These are phyloP conservation scores for Volvox carteri DNA, from an alignment of 163 green algal species.

Conservation along the genomic window DNA sequence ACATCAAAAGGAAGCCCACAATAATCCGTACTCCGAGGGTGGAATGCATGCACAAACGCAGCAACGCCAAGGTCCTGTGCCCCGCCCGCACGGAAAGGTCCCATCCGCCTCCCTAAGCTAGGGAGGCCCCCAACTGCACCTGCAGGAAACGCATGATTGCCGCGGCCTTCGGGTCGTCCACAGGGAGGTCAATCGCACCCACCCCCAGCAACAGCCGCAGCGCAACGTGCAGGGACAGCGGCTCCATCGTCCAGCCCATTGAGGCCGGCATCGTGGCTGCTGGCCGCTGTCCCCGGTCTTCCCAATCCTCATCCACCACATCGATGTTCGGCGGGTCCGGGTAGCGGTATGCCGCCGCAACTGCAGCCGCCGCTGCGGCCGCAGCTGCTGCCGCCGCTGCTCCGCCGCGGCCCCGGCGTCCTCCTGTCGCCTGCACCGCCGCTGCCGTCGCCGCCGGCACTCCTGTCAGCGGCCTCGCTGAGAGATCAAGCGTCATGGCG, in stretches of 20 bases:
- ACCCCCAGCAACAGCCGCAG: slow-evolving; percentile 23
- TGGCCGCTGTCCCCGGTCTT: background rate
- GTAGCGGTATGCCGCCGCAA: slow-evolving; percentile 1
- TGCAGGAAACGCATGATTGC: slow-evolving; percentile 44
- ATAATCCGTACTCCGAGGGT: too few species aligned
- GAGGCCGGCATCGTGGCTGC: slow-evolving; percentile 2
- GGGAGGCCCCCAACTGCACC: too few species aligned
- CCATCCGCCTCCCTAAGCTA: too few species aligned
- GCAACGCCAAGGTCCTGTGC: too few species aligned
- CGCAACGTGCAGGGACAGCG: slow-evolving; percentile 12
- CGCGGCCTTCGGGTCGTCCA: background rate
- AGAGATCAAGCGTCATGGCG: background rate
- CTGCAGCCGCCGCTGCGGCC: background rate
- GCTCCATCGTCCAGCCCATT: background rate
- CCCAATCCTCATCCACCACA: slow-evolving; percentile 29
- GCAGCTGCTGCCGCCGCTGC: background rate
- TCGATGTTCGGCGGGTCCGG: background rate
- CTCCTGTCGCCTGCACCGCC: too few species aligned
- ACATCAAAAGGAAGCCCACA: too few species aligned
- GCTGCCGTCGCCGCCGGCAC: background rate
- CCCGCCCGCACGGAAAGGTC: too few species aligned
- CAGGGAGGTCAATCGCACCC: slow-evolving; percentile 24
- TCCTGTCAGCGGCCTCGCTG: too few species aligned
- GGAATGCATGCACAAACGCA: too few species aligned
- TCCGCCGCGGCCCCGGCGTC: background rate